Evolutionary conservation across 1,284 basidiomycete species (phyloP).

Genomic region (Fomitiporia mediterranea): DNA sequence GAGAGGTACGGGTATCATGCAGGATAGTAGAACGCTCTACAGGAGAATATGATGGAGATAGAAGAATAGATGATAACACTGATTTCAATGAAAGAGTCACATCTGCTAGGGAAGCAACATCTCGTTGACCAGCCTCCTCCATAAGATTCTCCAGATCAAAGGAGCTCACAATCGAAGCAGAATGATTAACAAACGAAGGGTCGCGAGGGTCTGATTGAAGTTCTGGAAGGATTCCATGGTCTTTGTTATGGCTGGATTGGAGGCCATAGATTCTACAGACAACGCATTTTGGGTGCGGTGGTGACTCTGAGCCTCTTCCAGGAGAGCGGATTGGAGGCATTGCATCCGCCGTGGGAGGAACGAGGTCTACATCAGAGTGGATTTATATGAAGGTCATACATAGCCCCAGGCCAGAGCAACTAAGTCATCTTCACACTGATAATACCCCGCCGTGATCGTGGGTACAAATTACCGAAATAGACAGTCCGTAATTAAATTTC

Average conservation of each 20-base stretch:
- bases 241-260: neutral
- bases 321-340: neutral
- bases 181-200: neutral
- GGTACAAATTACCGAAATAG: too few species aligned
- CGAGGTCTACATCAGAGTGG: too few species aligned
- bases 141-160: neutral
- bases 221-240: neutral
- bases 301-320: neutral
- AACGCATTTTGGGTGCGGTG: neutral
- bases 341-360: too few species aligned
- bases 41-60: conserved; percentile 2
- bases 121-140: neutral
- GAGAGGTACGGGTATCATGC: neutral
- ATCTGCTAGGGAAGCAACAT: neutral
- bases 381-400: too few species aligned
- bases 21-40: conserved; percentile 1
- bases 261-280: neutral
- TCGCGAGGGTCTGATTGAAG: neutral
- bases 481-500: too few species aligned
- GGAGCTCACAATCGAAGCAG: neutral
- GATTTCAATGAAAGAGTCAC: neutral
- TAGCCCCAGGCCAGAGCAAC: too few species aligned
- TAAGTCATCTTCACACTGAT: too few species aligned
- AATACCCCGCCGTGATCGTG: too few species aligned
- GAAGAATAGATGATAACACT: neutral